phyloP scores from a whole-genome alignment of 441 rosid genomes.

The Gossypium lobatum region DNA sequence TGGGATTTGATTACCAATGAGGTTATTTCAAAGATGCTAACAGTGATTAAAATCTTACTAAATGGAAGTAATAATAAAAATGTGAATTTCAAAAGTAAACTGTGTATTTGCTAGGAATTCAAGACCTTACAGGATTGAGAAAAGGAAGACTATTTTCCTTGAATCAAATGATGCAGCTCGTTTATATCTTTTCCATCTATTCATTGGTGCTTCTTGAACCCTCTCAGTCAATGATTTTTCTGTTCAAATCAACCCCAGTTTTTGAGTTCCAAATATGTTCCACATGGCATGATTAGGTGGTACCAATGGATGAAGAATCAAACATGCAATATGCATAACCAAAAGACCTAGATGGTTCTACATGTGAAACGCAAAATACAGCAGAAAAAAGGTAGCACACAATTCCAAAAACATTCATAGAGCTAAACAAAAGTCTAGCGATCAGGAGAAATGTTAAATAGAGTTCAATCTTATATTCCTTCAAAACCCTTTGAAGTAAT shows the following conservation, averaged over 20 bases:
- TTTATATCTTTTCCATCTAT: slow-evolving; percentile 85
- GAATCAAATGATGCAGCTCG: slow-evolving; percentile 86
- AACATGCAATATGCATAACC: neutral
- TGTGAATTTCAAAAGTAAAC: neutral
- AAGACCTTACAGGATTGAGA: slow-evolving; percentile 77
- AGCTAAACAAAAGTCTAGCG: neutral
- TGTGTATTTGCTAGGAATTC: slow-evolving; percentile 12
- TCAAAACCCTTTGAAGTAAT: neutral
- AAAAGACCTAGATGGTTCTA: neutral
- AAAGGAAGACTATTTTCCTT: slow-evolving; percentile 70
- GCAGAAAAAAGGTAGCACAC: neutral
- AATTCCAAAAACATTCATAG: neutral
- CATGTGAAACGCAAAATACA: neutral
- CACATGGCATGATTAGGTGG: neutral
- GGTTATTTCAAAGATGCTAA: neutral
- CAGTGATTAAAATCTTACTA: neutral
- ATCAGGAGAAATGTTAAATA: neutral
- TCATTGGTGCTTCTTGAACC: slow-evolving; percentile 57
- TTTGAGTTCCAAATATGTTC: neutral
- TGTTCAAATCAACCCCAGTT: slow-evolving; percentile 20
- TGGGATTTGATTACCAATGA: neutral
- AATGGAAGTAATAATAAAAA: neutral
- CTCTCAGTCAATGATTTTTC: slow-evolving; percentile 60
- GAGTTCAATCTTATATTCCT: neutral
- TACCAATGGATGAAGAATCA: neutral